Evolutionary conservation across 2,329 filamentous ascomycete species (phyloP), one percentile per base, ranked within the genome.

Genomic region (Calycina marina): DNA sequence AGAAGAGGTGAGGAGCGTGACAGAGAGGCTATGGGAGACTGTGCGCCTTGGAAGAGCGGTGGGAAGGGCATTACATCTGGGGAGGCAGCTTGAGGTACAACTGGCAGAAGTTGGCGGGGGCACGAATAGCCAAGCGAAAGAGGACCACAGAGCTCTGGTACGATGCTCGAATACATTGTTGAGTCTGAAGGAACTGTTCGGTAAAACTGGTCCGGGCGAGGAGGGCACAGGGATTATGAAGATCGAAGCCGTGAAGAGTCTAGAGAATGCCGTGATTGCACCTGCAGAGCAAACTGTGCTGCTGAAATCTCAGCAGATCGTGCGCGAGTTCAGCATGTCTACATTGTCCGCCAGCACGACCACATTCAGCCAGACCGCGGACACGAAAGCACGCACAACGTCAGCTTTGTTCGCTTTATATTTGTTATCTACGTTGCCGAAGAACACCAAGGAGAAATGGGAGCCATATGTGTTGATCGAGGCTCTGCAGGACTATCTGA

Each of bases 51-150:
- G 79, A 1, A 63, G 86, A 26, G 72, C 77, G 0, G 80, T 93
- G 9, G 75, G 72, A 26, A 66, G 88, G 31, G 86, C 80, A 49
- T 62, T 96, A 25, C 77, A 80, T 48, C 62, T 96, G 3, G 85
- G 83, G 0, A 65, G 86, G 27, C 84, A 93, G 58, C 67, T 98
- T 8, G 84, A 96, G 52, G 69, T 80, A n/a, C 81, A 93, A 53
- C 69, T 92, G 49, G 62, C 70, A 0, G 85, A 93, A 54, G 61
- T 82, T 39, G 33, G 49, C 36, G 51, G 47, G 17, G 46, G 49
- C 12, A 49, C 47, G 15, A 54, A 32, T 41, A 42, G 39, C 28
- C 41, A 38, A 39, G 55, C 47, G 18, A 51, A 46, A 2, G 77
- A 84, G 44, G 82, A 90, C 42, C 77, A 86, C 46, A 65, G 74